Evolutionary conservation across 2,329 filamentous ascomycete species (phyloP).

Genomic region (Cytospora paraplurivora): DNA sequence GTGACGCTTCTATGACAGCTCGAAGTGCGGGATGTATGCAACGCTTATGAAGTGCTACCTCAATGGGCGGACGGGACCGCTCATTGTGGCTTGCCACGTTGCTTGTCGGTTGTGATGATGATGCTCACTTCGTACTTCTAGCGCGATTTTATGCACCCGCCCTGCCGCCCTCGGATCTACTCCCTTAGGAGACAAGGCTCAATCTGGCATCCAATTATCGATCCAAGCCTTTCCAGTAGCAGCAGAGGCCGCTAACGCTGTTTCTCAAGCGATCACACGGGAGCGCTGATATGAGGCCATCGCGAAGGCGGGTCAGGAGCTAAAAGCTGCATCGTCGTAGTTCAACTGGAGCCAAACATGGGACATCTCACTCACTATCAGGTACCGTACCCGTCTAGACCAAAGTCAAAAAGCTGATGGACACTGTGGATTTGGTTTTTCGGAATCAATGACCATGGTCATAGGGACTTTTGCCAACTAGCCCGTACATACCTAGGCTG

Average conservation of each 20-base stretch:
- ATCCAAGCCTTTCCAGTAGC: neutral
- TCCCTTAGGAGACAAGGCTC: neutral
- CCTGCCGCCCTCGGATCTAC: neutral
- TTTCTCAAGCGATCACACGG: neutral
- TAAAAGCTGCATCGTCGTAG: too few relatives aligned
- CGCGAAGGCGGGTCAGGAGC: neutral
- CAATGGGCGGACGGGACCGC: neutral
- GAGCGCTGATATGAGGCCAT: neutral
- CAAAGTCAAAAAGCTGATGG: too few relatives aligned
- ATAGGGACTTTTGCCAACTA: too few relatives aligned
- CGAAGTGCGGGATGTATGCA: neutral
- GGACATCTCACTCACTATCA: too few relatives aligned
- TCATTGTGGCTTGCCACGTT: neutral
- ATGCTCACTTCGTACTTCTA: neutral
- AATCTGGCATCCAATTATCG: neutral
- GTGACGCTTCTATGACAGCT: neutral
- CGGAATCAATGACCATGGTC: too few relatives aligned
- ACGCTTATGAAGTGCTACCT: neutral
- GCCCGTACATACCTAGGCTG: too few relatives aligned
- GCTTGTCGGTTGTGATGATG: neutral
- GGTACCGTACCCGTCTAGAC: too few relatives aligned
- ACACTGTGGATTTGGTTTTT: too few relatives aligned
- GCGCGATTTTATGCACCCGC: neutral
- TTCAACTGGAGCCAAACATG: too few relatives aligned
- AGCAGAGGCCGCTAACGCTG: neutral